Percentiles rank a stretch among this genome's conserved stretches.
These are phyloP conservation scores for Ceratocystis cacaofunesta DNA, from an alignment of 2,329 filamentous ascomycete genomes.

Conservation along the genomic window DNA sequence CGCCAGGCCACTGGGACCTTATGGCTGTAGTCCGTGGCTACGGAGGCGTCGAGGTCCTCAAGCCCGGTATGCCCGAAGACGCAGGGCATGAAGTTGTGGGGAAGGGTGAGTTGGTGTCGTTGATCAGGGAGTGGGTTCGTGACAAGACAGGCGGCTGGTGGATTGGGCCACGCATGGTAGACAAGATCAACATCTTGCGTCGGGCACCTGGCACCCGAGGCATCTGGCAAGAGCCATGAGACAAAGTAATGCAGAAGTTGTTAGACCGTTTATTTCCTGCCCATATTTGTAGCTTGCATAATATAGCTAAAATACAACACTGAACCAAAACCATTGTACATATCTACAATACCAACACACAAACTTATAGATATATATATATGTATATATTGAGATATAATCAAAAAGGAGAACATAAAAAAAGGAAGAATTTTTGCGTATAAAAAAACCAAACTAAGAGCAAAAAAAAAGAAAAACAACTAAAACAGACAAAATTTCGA, in stretches of 20 bases:
- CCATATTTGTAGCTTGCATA: not conserved
- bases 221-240: slow-evolving; percentile 4
- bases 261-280: no score
- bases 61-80: slow-evolving; percentile 28
- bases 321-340: no score
- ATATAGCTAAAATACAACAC: no score
- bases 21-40: slow-evolving; percentile 43
- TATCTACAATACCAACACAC: no score
- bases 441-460: not conserved
- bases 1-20: slow-evolving; percentile 40
- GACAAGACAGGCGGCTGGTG: slow-evolving; percentile 45
- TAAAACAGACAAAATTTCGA: not conserved
- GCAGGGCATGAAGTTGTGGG: slow-evolving; percentile 28
- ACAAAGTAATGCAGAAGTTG: no score
- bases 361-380: not conserved
- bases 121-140: slow-evolving; percentile 30
- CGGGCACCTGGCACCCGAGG: slow-evolving; percentile 10
- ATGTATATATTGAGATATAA: not conserved
- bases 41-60: slow-evolving; percentile 42
- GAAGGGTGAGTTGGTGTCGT: slow-evolving; percentile 28
- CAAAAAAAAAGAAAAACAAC: not conserved
- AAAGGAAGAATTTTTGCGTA: not conserved
- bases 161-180: slow-evolving; percentile 47
- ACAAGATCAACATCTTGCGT: slow-evolving; percentile 27
- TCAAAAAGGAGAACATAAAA: not conserved